A percentile compares a stretch with the other conserved stretches of the same genome.
phyloP scores from a whole-genome alignment of 495 filamentous ascomycete species.

The Neurospora tetraspora region DNA sequence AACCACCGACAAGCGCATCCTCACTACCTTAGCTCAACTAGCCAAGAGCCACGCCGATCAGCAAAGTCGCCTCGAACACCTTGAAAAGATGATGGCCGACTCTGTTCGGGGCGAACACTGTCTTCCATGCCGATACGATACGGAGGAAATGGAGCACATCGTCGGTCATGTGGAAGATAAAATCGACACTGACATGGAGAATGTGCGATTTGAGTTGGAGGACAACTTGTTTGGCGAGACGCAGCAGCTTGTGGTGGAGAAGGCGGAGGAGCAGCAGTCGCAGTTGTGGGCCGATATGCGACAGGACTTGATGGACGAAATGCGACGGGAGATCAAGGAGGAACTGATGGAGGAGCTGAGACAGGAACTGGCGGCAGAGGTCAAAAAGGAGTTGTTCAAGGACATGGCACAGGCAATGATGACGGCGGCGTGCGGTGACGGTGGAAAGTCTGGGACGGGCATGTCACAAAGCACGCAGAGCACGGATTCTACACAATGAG shows the following conservation, averaged over 20 bases:
- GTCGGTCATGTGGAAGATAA: too few relatives aligned
- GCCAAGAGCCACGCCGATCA: too few relatives aligned
- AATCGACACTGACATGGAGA: too few relatives aligned
- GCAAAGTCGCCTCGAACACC: too few relatives aligned
- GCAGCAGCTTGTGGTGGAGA: not conserved
- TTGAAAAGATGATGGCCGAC: too few relatives aligned
- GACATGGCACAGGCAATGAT: constrained; percentile 8
- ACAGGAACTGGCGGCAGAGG: constrained; percentile 1
- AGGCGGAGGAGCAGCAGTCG: constrained; percentile 2
- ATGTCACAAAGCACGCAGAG: not conserved
- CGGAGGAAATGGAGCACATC: too few relatives aligned
- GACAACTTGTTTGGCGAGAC: too few relatives aligned
- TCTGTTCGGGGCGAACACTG: too few relatives aligned
- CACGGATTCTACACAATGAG: not conserved
- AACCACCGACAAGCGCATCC: too few relatives aligned
- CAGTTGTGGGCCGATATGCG: not conserved
- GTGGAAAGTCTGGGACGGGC: not conserved
- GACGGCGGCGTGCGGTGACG: not conserved
- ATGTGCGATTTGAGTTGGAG: too few relatives aligned
- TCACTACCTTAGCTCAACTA: too few relatives aligned
- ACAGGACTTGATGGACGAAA: not conserved
- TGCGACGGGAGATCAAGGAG: not conserved
- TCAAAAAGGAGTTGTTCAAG: constrained; percentile 2
- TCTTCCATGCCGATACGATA: too few relatives aligned
- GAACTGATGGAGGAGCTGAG: not conserved